Conservation (phyloP, 352 stramenopile genomes). For the Aphanomyces euteiches region DNA sequence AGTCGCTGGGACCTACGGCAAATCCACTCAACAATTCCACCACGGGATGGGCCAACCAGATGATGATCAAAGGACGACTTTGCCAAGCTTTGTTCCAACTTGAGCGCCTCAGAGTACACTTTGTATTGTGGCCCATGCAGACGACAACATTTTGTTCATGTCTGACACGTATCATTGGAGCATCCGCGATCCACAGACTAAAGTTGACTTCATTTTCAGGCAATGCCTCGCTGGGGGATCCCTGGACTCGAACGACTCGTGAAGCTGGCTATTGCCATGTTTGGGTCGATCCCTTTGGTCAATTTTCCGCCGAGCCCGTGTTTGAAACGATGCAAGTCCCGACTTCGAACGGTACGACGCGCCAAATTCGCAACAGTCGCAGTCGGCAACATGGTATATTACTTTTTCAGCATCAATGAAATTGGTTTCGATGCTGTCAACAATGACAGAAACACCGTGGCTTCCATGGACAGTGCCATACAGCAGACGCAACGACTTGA, state of each 20-base stretch:
- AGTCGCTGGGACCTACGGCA: not conserved
- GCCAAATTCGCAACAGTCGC: slow-evolving; percentile 1
- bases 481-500: not conserved
- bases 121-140: slow-evolving; percentile 15
- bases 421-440: not conserved
- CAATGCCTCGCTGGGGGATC: slow-evolving; percentile 1
- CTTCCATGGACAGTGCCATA: slow-evolving; percentile 10
- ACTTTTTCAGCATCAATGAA: slow-evolving; percentile 25
- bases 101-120: not conserved
- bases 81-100: not conserved
- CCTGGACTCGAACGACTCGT: slow-evolving; percentile 5
- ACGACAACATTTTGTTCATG: slow-evolving; percentile 29
- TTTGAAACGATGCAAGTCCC: slow-evolving; percentile 5
- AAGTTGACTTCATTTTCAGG: slow-evolving; percentile 27
- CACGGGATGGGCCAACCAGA: not conserved
- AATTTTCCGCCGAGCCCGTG: slow-evolving; percentile 11
- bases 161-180: not conserved
- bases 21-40: not conserved
- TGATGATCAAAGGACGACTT: not conserved
- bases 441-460: not conserved
- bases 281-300: slow-evolving; percentile 17
- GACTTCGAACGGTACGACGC: not conserved
- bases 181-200: not conserved
- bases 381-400: slow-evolving; percentile 24
- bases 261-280: slow-evolving; percentile 10